These are phyloP conservation scores for Chamaenerion angustifolium DNA, from an alignment of 345 rosid species.

Conservation along the genomic window DNA sequence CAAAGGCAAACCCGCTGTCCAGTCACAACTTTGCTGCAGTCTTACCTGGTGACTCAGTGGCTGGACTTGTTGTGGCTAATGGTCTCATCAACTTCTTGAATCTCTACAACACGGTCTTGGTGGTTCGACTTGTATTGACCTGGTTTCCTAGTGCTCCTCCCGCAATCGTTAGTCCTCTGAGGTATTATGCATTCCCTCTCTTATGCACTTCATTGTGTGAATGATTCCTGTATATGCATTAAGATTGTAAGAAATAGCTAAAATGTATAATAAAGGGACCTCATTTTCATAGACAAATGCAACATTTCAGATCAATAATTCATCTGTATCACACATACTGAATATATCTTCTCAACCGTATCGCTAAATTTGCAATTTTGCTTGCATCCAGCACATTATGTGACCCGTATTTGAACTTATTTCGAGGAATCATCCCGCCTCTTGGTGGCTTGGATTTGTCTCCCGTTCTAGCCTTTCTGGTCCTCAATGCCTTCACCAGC, in stretches of 20 bases:
- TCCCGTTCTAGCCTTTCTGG: conserved; percentile 76
- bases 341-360: neutral
- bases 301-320: too few species aligned
- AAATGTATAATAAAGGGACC: too few species aligned
- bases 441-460: conserved; percentile 81
- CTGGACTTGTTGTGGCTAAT: conserved; percentile 77
- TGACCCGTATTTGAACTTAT: conserved; percentile 92
- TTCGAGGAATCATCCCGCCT: conserved; percentile 91
- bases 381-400: conserved; percentile 28
- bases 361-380: neutral
- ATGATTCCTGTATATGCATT: too few species aligned
- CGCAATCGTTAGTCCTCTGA: conserved; percentile 85
- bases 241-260: too few species aligned
- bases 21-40: conserved; percentile 70
- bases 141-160: conserved; percentile 97
- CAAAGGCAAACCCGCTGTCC: conserved; percentile 21
- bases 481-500: conserved; percentile 69
- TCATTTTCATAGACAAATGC: too few species aligned
- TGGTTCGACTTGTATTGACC: conserved; percentile 75
- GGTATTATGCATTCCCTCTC: conserved; percentile 31
- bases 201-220: neutral
- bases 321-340: too few species aligned
- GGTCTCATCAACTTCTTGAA: conserved; percentile 68
- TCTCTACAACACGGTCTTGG: conserved; percentile 67
- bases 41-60: conserved; percentile 80